Percentiles rank a stretch among this genome's conserved stretches.
Conservation (phyloP, 257 asterid species). For the Solanum appendiculatum region DNA sequence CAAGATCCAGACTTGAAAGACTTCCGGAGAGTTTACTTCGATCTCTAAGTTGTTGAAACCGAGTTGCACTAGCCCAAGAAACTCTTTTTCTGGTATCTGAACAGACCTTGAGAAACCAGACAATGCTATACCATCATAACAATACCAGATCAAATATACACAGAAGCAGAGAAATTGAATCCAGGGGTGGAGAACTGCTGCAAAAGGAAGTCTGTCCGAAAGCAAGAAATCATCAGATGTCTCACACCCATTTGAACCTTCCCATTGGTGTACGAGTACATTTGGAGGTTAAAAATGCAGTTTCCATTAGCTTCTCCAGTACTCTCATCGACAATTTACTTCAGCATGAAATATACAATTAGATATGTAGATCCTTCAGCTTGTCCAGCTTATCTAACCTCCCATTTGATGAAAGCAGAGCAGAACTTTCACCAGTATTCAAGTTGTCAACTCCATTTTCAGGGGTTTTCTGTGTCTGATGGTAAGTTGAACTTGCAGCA, state of each 20-base stretch:
- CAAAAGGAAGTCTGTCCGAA: not conserved
- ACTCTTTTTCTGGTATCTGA: not conserved
- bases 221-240: not conserved
- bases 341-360: slow-evolving; percentile 10
- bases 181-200: not conserved
- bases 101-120: not conserved
- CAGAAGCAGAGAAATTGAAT: not conserved
- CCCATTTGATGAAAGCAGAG: slow-evolving; percentile 44
- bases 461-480: slow-evolving; percentile 24
- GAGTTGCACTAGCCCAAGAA: not conserved
- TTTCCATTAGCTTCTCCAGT: not conserved
- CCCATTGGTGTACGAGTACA: slow-evolving; percentile 8
- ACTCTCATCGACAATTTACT: slow-evolving; percentile 6
- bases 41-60: not conserved
- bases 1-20: not conserved
- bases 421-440: slow-evolving; percentile 11
- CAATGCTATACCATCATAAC: not conserved
- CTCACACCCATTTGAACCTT: not conserved
- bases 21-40: not conserved
- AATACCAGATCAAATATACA: not conserved
- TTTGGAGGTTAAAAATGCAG: slow-evolving; percentile 11
- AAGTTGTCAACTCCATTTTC: slow-evolving; percentile 40
- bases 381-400: slow-evolving; percentile 40
- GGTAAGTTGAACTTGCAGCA: slow-evolving; percentile 18
- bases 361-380: slow-evolving; percentile 44